Base-by-base conservation (phyloP, 2,329 filamentous ascomycete genomes). In the Amauroascus niger region DNA sequence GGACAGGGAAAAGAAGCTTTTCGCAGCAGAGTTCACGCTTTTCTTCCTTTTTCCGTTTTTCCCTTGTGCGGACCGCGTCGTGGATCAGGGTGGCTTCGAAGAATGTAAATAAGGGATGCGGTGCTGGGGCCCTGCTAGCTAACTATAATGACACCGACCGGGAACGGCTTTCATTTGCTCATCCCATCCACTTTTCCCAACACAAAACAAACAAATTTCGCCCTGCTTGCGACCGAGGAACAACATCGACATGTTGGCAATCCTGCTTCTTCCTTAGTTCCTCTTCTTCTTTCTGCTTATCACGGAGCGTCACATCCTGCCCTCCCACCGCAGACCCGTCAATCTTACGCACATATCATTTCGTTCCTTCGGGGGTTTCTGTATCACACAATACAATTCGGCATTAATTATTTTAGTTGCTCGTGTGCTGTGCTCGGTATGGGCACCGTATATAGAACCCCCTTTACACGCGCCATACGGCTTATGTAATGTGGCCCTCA, bases 21-120 rank as follows among this genome's bases (percentile, higher is more conserved):
- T 35, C n/a, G n/a, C 30, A 22, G 16, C 33, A 35, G 20, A 37
- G 39, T 16, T 35, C 39, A 20, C 26, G 39, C 26, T n/a, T 30
- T 16, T n/a, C 8, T 33, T 24, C 16, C 11, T n/a, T 5, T 40
- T 41, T 41, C 8, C 6, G 28, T 39, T 40, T 41, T 51, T 35
- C 33, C 26, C 16, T 37, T 24, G 33, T 9, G 47, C 47, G 47
- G 47, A 39, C 47, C 47, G 47, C 47, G 47, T 26, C 47, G 47
- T 50, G 48, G 48, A 49, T 39, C 50, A 39, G 11, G 32, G 49
- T 30, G 28, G 16, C 22, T 39, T 40, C 30, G 47, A 41, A 22
- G 18, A n/a, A n/a, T n/a, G 39, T 24, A 22, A 24, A 6, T 43
- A 30, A 44, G 22, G 22, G 18, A 39, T n/a, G 30, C 26, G 26